A percentile compares a stretch with the other conserved stretches of the same genome.
These are phyloP conservation scores for Pichia membranifaciens DNA, from an alignment of 805 yeast species.

Conservation along the genomic window DNA sequence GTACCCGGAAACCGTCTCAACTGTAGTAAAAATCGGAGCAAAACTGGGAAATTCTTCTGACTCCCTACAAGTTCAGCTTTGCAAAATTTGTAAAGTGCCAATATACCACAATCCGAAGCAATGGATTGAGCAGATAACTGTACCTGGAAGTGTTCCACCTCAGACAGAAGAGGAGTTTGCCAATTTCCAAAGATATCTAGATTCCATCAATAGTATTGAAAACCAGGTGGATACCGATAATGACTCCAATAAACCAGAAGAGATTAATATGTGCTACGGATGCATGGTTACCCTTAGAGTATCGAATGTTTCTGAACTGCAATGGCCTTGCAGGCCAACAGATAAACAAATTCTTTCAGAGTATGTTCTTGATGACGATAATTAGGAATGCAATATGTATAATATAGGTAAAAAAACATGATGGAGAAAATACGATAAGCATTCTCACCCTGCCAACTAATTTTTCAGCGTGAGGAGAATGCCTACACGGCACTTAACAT, in stretches of 20 bases:
- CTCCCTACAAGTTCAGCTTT: constrained; percentile 25
- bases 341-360: constrained; percentile 27
- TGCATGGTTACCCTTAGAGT: constrained; percentile 61
- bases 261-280: constrained; percentile 61
- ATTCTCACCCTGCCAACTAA: too few species aligned
- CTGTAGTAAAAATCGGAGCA: constrained; percentile 85
- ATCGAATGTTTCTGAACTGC: constrained; percentile 23
- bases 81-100: constrained; percentile 52
- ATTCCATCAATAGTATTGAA: constrained; percentile 4
- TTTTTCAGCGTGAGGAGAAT: too few species aligned
- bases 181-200: constrained; percentile 24
- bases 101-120: constrained; percentile 52
- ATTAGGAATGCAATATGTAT: background rate
- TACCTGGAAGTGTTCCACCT: constrained; percentile 46
- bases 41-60: constrained; percentile 52
- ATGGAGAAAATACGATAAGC: too few species aligned
- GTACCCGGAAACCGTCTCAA: constrained; percentile 84
- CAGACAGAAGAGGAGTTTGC: constrained; percentile 36
- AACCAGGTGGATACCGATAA: background rate
- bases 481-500: too few species aligned
- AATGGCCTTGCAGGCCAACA: constrained; percentile 27
- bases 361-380: constrained; percentile 16
- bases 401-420: too few species aligned
- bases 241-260: background rate
- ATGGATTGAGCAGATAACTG: constrained; percentile 71